Evolutionary conservation across 2,329 filamentous ascomycete genomes (phyloP).

Genomic region (Peltaster fructicola): DNA sequence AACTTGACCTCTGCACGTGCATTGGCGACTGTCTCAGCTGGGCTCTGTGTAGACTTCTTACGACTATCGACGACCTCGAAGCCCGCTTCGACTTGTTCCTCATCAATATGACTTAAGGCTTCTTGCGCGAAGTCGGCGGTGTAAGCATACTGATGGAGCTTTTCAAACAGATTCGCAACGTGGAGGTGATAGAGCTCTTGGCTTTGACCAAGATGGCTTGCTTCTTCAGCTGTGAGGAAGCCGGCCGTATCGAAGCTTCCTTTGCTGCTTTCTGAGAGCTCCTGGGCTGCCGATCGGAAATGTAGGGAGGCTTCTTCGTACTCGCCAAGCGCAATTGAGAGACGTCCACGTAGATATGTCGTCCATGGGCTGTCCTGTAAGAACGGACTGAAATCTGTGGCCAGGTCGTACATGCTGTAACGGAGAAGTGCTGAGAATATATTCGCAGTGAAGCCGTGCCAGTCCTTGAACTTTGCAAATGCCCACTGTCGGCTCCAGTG

Average conservation of each 20-base stretch:
- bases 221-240: slow-evolving; percentile 61
- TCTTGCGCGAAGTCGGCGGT: slow-evolving; percentile 70
- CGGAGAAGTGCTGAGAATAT: slow-evolving; percentile 28
- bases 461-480: slow-evolving; percentile 20
- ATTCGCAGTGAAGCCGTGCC: slow-evolving; percentile 20
- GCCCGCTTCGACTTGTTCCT: slow-evolving; percentile 3
- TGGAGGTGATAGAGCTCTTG: slow-evolving; percentile 75
- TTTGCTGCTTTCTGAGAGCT: slow-evolving; percentile 2
- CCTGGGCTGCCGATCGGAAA: slow-evolving; percentile 55
- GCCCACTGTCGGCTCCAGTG: slow-evolving; percentile 31
- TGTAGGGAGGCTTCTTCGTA: slow-evolving; percentile 52
- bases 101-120: slow-evolving; percentile 5
- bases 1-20: slow-evolving; percentile 18
- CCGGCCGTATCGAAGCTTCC: slow-evolving; percentile 29
- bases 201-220: slow-evolving; percentile 49
- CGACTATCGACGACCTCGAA: slow-evolving; percentile 11
- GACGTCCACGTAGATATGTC: slow-evolving; percentile 66
- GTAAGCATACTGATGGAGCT: slow-evolving; percentile 56
- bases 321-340: slow-evolving; percentile 57
- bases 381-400: slow-evolving; percentile 49
- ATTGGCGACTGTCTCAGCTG: slow-evolving; percentile 12
- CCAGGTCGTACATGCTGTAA: slow-evolving; percentile 30
- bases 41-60: slow-evolving; percentile 15
- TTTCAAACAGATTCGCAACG: slow-evolving; percentile 66
- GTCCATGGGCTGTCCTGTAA: slow-evolving; percentile 40